phyloP scores from a whole-genome alignment of 163 green algal genomes.

The Chlamydomonas reinhardtii region DNA sequence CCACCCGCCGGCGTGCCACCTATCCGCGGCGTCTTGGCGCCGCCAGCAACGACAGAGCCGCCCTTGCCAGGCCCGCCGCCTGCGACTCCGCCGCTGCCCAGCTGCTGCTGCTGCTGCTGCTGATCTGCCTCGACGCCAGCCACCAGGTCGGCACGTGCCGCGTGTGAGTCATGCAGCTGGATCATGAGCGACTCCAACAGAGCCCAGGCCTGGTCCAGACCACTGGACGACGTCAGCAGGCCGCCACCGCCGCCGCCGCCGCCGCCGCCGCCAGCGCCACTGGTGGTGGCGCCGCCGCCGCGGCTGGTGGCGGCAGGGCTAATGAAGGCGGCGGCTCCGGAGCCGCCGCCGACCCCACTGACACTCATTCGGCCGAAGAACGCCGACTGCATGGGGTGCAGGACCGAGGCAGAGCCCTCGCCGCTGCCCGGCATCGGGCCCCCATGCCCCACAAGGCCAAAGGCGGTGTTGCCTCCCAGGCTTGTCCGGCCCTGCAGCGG shows the following conservation, averaged over 20 bases:
- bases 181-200: conserved; percentile 38
- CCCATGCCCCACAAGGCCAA: too few species aligned
- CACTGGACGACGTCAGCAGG: neutral
- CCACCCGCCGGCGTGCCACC: too few species aligned
- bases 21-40: too few species aligned
- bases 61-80: too few species aligned
- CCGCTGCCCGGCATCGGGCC: too few species aligned
- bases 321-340: neutral
- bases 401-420: too few species aligned
- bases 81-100: neutral
- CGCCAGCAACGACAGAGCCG: too few species aligned
- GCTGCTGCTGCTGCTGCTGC: too few species aligned
- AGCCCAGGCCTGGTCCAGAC: conserved; percentile 5
- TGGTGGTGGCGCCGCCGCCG: neutral
- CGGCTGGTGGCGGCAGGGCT: neutral
- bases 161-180: conserved; percentile 35
- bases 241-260: neutral
- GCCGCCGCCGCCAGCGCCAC: neutral
- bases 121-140: neutral
- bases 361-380: too few species aligned
- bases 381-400: too few species aligned
- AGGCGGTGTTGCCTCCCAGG: too few species aligned
- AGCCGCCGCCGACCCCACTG: neutral
- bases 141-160: conserved; percentile 5
- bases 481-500: too few species aligned